Conservation (phyloP, 305 asterid species). For the Fraxinus velutina region DNA sequence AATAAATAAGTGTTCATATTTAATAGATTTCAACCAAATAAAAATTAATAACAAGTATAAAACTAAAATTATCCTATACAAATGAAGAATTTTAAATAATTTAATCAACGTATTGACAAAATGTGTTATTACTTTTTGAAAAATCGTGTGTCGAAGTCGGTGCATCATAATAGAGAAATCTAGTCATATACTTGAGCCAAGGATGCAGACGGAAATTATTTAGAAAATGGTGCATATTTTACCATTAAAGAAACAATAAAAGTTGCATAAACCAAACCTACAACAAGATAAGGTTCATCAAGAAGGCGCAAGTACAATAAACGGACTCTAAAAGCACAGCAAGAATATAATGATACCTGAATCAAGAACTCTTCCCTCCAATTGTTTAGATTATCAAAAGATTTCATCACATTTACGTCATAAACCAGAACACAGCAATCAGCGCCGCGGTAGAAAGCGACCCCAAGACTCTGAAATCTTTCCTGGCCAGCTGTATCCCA, state of each 20-base stretch:
- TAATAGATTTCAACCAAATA: no score
- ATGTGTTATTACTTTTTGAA: not conserved
- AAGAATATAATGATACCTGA: slow-evolving; percentile 50
- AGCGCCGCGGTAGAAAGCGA: slow-evolving; percentile 96
- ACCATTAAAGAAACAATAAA: not conserved
- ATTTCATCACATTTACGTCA: slow-evolving; percentile 83
- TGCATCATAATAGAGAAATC: not conserved
- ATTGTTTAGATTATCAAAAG: slow-evolving; percentile 82
- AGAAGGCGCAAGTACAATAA: not conserved
- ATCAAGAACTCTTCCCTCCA: slow-evolving; percentile 96
- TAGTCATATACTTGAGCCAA: not conserved
- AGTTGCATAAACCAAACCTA: not conserved
- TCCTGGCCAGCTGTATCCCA: slow-evolving; percentile 99
- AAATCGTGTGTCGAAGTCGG: not conserved
- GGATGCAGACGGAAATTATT: not conserved
- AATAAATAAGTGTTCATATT: no score
- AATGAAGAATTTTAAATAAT: no score
- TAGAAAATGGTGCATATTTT: not conserved
- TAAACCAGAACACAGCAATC: slow-evolving; percentile 95
- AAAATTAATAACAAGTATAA: no score
- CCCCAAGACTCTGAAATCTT: slow-evolving; percentile 96
- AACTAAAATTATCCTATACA: no score
- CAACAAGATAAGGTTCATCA: not conserved
- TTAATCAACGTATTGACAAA: not conserved
- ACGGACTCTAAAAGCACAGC: not conserved